Base-by-base conservation (phyloP, 2,329 filamentous ascomycete species). In the Botryotinia convoluta region DNA sequence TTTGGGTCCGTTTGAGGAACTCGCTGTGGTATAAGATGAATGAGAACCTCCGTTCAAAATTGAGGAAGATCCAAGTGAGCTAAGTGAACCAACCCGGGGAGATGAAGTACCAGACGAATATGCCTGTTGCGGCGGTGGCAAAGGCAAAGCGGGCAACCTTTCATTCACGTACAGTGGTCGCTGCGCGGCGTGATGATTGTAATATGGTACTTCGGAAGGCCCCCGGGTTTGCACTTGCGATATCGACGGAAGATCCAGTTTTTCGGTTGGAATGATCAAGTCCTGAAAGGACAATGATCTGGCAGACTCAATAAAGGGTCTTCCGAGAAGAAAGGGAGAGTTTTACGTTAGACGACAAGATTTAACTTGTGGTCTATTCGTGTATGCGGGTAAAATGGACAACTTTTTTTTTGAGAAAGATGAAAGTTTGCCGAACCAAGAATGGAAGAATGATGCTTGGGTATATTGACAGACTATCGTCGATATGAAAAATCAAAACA, bases 161-260 rank as follows among this genome's bases (percentile, higher is more conserved):
- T 94, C 91, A 85, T 85, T 91, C 84, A 86, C 86, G 86, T 92
- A 92, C 84, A 90, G 85, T 81, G 89, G 83, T 79, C 87, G 85
- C 82, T 91, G 88, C 77, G 85, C 83, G 81, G 89, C 87, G 84
- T 91, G 88, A 81, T 87, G 85, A 84, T 90, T 91, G 84, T 91
- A 92, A 84, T 90, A 93, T 83, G 86, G 83, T 80, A 88, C 86
- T 84, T 95, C 91, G 84, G 88, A 87, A 82, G 88, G 87, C 86
- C 91, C 91, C 89, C 92, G 91, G 88, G 91, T 89, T 85, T 93
- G 91, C 86, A 93, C 89, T 86, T 93, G 91, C 82, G 92, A 92
- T 82, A 94, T 92, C 85, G 93, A 93, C 85, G 93, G 92, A 84
- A 95, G 90, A 93, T 95, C 93, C 93, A 97, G 93, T 87, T 95